Evolutionary conservation across 202 grass and related monocot species (phyloP).

Genomic region (Dendrocalamus latiflorus): DNA sequence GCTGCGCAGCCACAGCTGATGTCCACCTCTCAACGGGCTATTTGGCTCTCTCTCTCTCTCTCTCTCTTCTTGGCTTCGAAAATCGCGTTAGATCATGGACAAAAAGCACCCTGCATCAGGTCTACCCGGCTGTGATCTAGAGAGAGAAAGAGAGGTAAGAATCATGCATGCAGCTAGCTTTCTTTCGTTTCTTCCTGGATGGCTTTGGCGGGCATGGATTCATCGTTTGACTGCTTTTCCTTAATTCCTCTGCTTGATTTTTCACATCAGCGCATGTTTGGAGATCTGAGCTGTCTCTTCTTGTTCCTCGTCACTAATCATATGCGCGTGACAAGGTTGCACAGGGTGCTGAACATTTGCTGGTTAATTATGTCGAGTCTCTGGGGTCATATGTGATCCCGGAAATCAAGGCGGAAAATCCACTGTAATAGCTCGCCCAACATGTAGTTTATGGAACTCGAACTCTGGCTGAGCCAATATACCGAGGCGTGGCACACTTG

Average conservation of each 20-base stretch:
- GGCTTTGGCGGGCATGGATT: too few species aligned
- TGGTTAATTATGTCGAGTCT: too few species aligned
- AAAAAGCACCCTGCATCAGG: slow-evolving; percentile 12
- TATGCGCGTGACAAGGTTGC: too few species aligned
- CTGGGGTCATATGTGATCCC: too few species aligned
- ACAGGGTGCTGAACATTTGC: neutral
- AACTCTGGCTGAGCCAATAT: too few species aligned
- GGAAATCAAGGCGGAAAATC: too few species aligned
- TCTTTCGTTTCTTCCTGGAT: neutral
- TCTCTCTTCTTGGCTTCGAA: neutral
- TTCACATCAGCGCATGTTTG: slow-evolving; percentile 8
- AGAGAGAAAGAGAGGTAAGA: too few species aligned
- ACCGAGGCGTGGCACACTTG: too few species aligned
- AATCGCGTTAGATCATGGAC: neutral
- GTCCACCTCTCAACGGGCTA: neutral
- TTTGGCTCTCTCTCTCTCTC: neutral
- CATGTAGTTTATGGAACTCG: too few species aligned
- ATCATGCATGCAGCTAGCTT: neutral
- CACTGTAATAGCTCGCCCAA: too few species aligned
- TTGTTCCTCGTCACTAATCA: neutral
- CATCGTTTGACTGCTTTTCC: too few species aligned
- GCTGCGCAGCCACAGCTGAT: too few species aligned
- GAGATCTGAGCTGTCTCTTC: slow-evolving; percentile 12
- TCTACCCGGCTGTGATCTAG: neutral
- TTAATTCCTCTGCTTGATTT: neutral